Evolutionary conservation across 2,329 filamentous ascomycete genomes (phyloP).

Genomic region (Sporothrix pallida): DNA sequence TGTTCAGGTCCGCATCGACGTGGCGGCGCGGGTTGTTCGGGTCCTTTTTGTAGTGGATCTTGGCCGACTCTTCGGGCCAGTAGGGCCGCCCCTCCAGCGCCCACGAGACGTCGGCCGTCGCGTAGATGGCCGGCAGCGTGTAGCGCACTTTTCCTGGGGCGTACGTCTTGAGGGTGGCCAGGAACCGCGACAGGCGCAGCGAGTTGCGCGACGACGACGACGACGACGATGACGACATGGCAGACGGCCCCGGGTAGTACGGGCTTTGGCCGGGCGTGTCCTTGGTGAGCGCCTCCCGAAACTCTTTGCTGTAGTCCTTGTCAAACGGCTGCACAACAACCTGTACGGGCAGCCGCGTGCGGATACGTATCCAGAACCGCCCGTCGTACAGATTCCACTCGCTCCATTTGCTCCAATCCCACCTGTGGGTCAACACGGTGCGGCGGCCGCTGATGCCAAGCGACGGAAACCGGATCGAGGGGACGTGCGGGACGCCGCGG

Average conservation of each 20-base stretch:
- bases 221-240: no score
- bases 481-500: conserved; percentile 39
- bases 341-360: conserved; percentile 50
- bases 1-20: no score
- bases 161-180: conserved; percentile 53
- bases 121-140: conserved; percentile 62
- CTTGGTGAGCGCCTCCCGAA: conserved; percentile 52
- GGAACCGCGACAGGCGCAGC: conserved; percentile 42
- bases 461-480: conserved; percentile 39
- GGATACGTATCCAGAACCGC: conserved; percentile 64
- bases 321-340: conserved; percentile 56
- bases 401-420: conserved; percentile 44
- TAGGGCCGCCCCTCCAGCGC: conserved; percentile 37
- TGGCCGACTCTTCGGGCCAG: conserved; percentile 30
- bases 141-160: conserved; percentile 63
- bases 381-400: conserved; percentile 60
- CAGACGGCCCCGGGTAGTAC: no score
- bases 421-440: conserved; percentile 31
- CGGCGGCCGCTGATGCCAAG: conserved; percentile 34
- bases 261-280: no score
- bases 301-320: conserved; percentile 52
- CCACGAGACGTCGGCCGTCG: conserved; percentile 46
- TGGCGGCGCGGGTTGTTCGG: no score
- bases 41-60: background rate
- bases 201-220: background rate